Evolutionary conservation across 2,329 filamentous ascomycete genomes (phyloP), one percentile per base, ranked within the genome.

Genomic region (Talaromyces sp.): DNA sequence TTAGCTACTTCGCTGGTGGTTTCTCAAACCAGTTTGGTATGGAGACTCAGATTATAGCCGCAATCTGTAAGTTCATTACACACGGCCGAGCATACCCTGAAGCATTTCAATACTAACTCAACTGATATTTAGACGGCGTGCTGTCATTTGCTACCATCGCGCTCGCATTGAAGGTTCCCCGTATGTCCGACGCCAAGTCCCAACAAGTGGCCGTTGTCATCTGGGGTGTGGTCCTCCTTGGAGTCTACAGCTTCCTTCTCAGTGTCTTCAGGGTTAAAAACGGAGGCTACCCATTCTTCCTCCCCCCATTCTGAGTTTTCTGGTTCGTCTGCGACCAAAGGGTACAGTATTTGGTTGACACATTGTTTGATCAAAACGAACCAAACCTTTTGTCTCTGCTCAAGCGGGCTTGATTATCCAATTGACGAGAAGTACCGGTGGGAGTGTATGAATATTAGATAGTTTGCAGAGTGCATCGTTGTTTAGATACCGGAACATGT

Each of bases 191-290:
- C 72, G 75, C 85, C 17, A 88, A 87, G 68, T 80, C 84, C 10
- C 94, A 99, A 77, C 88, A 94, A 73, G 79, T 94, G 41, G 88
- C 89, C 38, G 88, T 96, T 6, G 77, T 97, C 60, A 81, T 89
- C 50, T 97, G 92, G 90, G 87, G 85, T 21, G 85, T 80, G 52
- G 79, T 94, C 31, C 77, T 97, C 60, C 87, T 96, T 67, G 77
- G 89, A 64, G 86, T 92, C 77, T 97, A 97, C 81, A 96, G 92
- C 79, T 94, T 96, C 78, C 81, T 99, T 64, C 84, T 99, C 66
- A 97, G 90, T 76, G 82, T 96, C 64, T 99, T 99, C 84, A 87
- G 92, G 69, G 81, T 89, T 69, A 99, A 99, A 87, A 99, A 97
- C 72, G 87, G 87, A 35, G 91, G 91, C 26, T 99, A 99, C 77